Evolutionary conservation across 345 rosid species (phyloP), one percentile per base, ranked within the genome.

Genomic region (Passiflora organensis): DNA sequence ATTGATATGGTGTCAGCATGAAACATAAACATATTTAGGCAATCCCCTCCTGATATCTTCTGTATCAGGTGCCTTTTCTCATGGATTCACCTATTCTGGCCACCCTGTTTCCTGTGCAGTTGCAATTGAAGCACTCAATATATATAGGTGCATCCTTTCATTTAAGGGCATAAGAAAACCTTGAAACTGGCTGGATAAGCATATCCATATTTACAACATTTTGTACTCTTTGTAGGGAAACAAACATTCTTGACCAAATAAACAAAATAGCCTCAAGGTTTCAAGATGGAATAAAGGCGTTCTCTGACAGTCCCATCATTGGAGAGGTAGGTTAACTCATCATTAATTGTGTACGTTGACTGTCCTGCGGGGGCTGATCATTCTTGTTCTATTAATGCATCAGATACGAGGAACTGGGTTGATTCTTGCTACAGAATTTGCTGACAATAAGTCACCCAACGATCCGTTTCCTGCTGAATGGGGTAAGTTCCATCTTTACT

Each of bases 1-100:
- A n/a, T n/a, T n/a, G n/a, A n/a, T n/a, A 62, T n/a, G 64, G 48
- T 52, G 15, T 36, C 59, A 43, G 22, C 45, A 25, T 24, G 56
- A 42, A 43, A n/a, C n/a, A n/a, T n/a, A n/a, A n/a, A n/a, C n/a
- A n/a, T n/a, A n/a, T n/a, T 17, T 0, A 22, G 20, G 6, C 50
- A 59, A 12, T 53, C 9, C 1, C 12, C 34, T 44, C 50, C 55
- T 45, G 32, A 48, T 51, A 25, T 60, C 11, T 18, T 43, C 6
- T 38, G n/a, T 73, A 4, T 66, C 76, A 93, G 99, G 99, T 58
- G 0, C 68, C 39, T 93, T 89, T 70, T 77, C 91, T 51, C 99
- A 93, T 75, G 99, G 99, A 67, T 93, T 89, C 59, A 89, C 97
- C 43, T 87, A 86, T 64, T 87, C 99, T 18, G 99, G 97, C 60